Evolutionary conservation across 2,329 filamentous ascomycete species (phyloP), one percentile per base, ranked within the genome.

Genomic region (Aspergillus caelatus): DNA sequence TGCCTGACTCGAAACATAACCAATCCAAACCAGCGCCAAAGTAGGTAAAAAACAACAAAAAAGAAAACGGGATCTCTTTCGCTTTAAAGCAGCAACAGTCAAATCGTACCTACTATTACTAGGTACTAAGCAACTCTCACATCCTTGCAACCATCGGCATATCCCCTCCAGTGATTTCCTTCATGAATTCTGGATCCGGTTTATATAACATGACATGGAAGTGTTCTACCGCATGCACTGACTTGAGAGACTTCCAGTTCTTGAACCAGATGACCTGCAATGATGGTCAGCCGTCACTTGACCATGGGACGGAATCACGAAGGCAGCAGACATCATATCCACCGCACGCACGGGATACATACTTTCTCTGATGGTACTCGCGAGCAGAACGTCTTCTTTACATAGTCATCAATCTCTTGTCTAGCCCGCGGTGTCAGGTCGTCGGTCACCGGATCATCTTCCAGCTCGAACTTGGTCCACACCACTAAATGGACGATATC

Each of bases 131-230:
- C 11, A 23, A 16, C 3, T n/a, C 48, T 41, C 56, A 55, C 65
- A 71, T 56, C 66, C 82, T 84, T 63, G 82, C 80, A 67, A 83
- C 84, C 72, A 91, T 82, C 2, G 92, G 88, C 52, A 90, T 82
- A 79, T 96, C 93, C 14, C 89, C 90, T 43, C 87, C 81, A 7
- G 93, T 97, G 65, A 97, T 84, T 61, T 87, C 80, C 58, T 81
- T 80, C 53, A 97, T 78, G 68, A 96, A 92, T 4, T 81, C 83
- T 45, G 83, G 81, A 70, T 94, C 89, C 1, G 93, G 89, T 69
- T 92, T 84, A 75, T 89, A 91, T 60, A 97, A 82, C 93, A 97
- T 93, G 73, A 97, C 90, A 77, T 98, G 94, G 74, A 98, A 95
- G 76, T 98, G 94, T 82, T 97, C 94, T 12, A 98, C 87, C 0